Evolutionary conservation across 495 filamentous ascomycete genomes (phyloP).

Genomic region (Articulospora tetracladia): DNA sequence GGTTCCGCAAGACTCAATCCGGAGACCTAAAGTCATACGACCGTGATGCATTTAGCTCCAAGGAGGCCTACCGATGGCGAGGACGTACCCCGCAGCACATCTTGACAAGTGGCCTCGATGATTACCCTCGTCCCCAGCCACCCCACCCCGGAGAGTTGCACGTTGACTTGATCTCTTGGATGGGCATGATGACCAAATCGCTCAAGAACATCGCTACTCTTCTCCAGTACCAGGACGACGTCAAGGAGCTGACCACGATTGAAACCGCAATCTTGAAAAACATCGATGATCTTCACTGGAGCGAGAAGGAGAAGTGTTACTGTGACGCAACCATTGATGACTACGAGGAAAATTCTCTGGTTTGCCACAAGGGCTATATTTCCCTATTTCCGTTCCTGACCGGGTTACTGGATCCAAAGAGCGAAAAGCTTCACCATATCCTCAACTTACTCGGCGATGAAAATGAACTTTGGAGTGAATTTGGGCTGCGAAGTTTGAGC

Average conservation of each 20-base stretch:
- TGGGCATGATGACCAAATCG: conserved; percentile 87
- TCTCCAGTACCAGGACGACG: conserved; percentile 72
- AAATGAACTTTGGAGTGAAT: conserved; percentile 80
- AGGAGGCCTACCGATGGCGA: conserved; percentile 94
- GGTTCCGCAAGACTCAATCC: conserved; percentile 89
- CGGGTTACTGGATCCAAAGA: conserved; percentile 66
- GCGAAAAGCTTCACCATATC: conserved; percentile 64
- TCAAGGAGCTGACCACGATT: conserved; percentile 61
- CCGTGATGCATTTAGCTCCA: conserved; percentile 76
- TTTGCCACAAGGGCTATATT: conserved; percentile 96
- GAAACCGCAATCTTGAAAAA: conserved; percentile 80
- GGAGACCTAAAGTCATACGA: conserved; percentile 92
- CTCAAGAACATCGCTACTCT: conserved; percentile 72
- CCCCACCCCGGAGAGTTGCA: conserved; percentile 98
- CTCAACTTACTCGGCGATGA: conserved; percentile 76
- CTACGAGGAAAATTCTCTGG: conserved; percentile 82
- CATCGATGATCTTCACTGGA: conserved; percentile 93
- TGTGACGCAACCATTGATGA: conserved; percentile 96
- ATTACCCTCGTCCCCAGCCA: conserved; percentile 91
- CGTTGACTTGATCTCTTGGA: conserved; percentile 92
- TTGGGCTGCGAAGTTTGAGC: conserved; percentile 84
- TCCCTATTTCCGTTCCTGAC: conserved; percentile 91
- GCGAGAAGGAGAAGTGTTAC: conserved; percentile 70
- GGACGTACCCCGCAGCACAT: conserved; percentile 84
- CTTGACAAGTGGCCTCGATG: conserved; percentile 89